Evolutionary conservation across 805 yeast genomes (phyloP), one percentile per base, ranked within the genome.

Genomic region (Ogataea chonburiensis): DNA sequence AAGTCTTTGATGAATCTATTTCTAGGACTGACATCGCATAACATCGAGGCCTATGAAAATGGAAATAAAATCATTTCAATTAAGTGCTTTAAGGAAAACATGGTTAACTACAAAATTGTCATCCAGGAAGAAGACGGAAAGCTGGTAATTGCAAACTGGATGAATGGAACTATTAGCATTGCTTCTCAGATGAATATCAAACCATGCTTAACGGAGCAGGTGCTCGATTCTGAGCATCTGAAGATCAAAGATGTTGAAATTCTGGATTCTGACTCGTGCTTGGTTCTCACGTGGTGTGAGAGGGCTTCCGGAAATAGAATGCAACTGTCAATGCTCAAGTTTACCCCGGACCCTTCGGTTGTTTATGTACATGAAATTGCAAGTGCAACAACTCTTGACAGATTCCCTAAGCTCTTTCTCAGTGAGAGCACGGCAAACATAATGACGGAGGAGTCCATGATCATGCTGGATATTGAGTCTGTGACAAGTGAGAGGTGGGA

Each of bases 401-500:
- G 17, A 27, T 38, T 43, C 28, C 28, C 38, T 20, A 26, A 46
- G 28, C 16, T 45, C 37, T 12, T 38, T 85, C 14, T 36, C 5
- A 33, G 42, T 6, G 17, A 25, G 3, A 31, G 38, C 4, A 33
- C 38, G 0, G 82, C 86, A 1, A 79, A 76, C 52, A 71, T 84
- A 2, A 66, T 78, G 2, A 67, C 80, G 26, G 72, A 71, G 8
- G 70, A 76, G 33, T 74, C 86, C 0, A 67, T 87, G 9, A 77
- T 85, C 2, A 51, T 89, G 36, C 70, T 84, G 1, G 94, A 85
- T 47, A 64, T 81, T 7, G 46, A 27, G 20, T 40, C 9, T 49
- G 49, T 61, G 14, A 61, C 61, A 34, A 64, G 65, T 40, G 71
- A 80, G 49, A 17, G 30, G 14, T 89, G 96, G 96, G 95, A 88